phyloP scores from a whole-genome alignment of 768 basidiomycete species.

The Russula ochroleuca region DNA sequence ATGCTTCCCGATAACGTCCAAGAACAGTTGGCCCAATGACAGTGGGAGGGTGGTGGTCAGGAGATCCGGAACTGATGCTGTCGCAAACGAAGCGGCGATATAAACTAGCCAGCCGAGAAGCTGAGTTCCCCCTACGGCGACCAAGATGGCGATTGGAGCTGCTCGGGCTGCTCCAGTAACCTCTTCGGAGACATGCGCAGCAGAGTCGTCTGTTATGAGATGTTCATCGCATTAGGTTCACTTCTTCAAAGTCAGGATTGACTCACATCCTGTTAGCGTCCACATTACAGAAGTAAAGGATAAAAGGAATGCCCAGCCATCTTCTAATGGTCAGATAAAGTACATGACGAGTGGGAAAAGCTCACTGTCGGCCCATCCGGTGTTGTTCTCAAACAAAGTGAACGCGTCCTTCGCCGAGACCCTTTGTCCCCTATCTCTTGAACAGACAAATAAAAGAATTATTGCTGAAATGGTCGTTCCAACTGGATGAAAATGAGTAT shows the following conservation, averaged over 20 bases:
- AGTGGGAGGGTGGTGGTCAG: slow-evolving; percentile 50
- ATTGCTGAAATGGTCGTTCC: slow-evolving; percentile 64
- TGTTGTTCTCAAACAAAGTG: slow-evolving; percentile 65
- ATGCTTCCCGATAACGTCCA: slow-evolving; percentile 57
- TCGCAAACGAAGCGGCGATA: slow-evolving; percentile 64
- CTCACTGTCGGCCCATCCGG: slow-evolving; percentile 61
- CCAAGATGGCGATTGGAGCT: slow-evolving; percentile 65
- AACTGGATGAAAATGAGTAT: slow-evolving; percentile 37
- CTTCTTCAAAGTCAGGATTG: neutral
- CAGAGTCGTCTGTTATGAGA: slow-evolving; percentile 56
- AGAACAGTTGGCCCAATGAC: slow-evolving; percentile 69
- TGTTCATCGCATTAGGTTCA: slow-evolving; percentile 4
- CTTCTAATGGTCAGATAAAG: slow-evolving; percentile 35
- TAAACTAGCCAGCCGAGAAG: slow-evolving; percentile 61
- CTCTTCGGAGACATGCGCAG: slow-evolving; percentile 73
- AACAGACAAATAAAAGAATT: slow-evolving; percentile 51
- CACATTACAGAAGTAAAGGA: slow-evolving; percentile 76
- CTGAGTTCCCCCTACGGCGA: slow-evolving; percentile 57
- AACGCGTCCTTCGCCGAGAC: slow-evolving; percentile 69
- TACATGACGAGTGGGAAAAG: slow-evolving; percentile 2
- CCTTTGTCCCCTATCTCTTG: slow-evolving; percentile 41
- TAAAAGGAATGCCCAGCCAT: slow-evolving; percentile 68
- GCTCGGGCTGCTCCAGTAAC: slow-evolving; percentile 57
- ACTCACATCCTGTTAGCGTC: slow-evolving; percentile 71
- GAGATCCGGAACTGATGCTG: slow-evolving; percentile 49